Evolutionary conservation across 2,329 filamentous ascomycete genomes (phyloP).

Genomic region (Cyanodermella asteris): DNA sequence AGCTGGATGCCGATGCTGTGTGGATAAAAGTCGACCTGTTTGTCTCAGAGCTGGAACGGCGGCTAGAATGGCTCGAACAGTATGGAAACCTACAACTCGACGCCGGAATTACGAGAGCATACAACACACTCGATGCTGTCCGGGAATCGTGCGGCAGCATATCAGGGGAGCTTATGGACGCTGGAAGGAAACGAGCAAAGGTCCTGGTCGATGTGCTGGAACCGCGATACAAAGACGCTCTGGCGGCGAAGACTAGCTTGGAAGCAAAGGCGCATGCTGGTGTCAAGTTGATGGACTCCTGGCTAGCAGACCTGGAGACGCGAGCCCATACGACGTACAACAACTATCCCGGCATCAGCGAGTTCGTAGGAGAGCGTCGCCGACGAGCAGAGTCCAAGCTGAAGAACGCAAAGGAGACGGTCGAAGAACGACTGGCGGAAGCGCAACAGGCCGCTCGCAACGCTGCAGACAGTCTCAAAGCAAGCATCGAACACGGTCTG

Average conservation of each 20-base stretch:
- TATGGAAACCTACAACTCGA: slow-evolving; percentile 73
- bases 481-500: slow-evolving; percentile 64
- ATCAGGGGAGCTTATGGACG: slow-evolving; percentile 74
- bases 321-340: slow-evolving; percentile 62
- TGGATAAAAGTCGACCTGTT: slow-evolving; percentile 41
- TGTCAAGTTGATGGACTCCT: slow-evolving; percentile 64
- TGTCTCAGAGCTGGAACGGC: slow-evolving; percentile 63
- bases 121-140: slow-evolving; percentile 67
- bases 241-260: slow-evolving; percentile 65
- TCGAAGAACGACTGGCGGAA: slow-evolving; percentile 43
- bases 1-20: slow-evolving; percentile 6
- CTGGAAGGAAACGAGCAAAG: slow-evolving; percentile 60
- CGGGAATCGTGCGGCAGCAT: slow-evolving; percentile 73
- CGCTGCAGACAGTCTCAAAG: slow-evolving; percentile 61
- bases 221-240: slow-evolving; percentile 61
- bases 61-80: slow-evolving; percentile 70
- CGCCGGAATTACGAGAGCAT: slow-evolving; percentile 61
- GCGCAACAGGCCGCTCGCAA: slow-evolving; percentile 63
- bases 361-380: slow-evolving; percentile 57
- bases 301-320: slow-evolving; percentile 67
- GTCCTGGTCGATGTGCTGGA: slow-evolving; percentile 89
- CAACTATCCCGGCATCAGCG: slow-evolving; percentile 45
- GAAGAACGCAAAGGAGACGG: slow-evolving; percentile 49
- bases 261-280: slow-evolving; percentile 82
- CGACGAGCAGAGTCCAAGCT: slow-evolving; percentile 63